Percentiles rank a stretch among this genome's conserved stretches.
Evolutionary conservation across 1,284 basidiomycete genomes (phyloP).

Genomic region (Thecaphora thlaspeos): DNA sequence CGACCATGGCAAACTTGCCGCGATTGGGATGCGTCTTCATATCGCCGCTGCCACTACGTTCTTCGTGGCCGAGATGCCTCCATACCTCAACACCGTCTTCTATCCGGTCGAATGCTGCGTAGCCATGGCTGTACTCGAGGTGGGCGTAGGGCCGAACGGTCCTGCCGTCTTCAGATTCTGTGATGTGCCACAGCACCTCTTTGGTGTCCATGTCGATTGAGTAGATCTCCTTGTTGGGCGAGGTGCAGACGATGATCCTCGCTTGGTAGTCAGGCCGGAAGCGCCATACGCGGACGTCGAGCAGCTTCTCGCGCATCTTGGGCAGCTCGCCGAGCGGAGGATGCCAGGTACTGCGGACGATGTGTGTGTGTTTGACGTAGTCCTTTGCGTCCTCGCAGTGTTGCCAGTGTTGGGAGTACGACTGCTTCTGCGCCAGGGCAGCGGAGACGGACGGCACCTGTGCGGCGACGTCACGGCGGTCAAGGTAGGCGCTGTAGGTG

Average conservation of each 20-base stretch:
- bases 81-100: constrained; percentile 2
- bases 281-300: background rate
- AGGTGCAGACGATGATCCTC: background rate
- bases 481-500: background rate
- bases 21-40: background rate
- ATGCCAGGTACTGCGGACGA: background rate
- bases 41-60: background rate
- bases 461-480: background rate
- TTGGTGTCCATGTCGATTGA: background rate
- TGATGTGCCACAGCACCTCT: background rate
- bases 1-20: constrained; percentile 1
- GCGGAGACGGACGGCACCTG: too few species aligned
- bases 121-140: constrained; percentile 7
- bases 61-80: constrained; percentile 5
- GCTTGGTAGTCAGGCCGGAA: background rate
- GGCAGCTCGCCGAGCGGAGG: background rate
- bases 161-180: background rate
- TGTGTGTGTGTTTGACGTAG: background rate
- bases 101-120: constrained; percentile 1
- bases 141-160: constrained; percentile 6
- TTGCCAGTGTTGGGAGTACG: background rate
- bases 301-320: background rate
- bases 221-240: background rate
- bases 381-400: background rate
- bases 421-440: background rate